Base-by-base conservation (phyloP, 2,329 filamentous ascomycete genomes). In the Aureobasidium sp. region DNA sequence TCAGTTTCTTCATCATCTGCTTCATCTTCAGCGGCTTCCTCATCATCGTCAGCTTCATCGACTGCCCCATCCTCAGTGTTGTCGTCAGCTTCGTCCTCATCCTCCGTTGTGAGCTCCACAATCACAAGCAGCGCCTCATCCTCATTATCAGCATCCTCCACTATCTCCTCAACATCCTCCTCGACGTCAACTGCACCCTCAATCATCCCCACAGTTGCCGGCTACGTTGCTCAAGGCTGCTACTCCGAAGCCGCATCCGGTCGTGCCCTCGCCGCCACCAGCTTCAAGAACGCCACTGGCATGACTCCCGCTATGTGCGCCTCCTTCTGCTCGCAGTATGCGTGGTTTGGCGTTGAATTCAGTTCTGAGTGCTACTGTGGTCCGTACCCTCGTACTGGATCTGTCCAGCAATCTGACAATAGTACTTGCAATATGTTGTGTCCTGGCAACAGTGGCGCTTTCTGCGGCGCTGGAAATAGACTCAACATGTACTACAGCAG, bases 391-490 rank as follows among this genome's bases (percentile, higher is more conserved):
- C 58, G 50, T n/a, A 16, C 48, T 3, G 60, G 50, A 40, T 38
- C 40, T 23, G 15, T 50, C 4, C 15, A 25, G 29, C 25, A 53
- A 27, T 25, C 23, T 7, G 31, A 62, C 33, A 47, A 62, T 27
- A 66, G 45, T n/a, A 59, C 58, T 23, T 56, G 55, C 40, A 58
- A 33, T 11, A 58, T 76, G 75, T 61, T 68, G 55, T 77, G 75
- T 50, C 63, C 69, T 4, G 72, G 70, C 38, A 70, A 74, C 66
- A 56, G 48, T 4, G 68, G 66, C 20, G 68, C 74, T 59, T 71
- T 68, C 54, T 77, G 75, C 51, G 75, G 75, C n/a, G 74, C 69
- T 25, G 70, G 71, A 13, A 74, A 71, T 51, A 63, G 63, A 43
- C 50, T 67, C 40, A 54, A 66, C 38, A 47, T 67, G 51, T 67